Evolutionary conservation across 2,329 filamentous ascomycete genomes (phyloP).

Genomic region (Microsporum audouinii): DNA sequence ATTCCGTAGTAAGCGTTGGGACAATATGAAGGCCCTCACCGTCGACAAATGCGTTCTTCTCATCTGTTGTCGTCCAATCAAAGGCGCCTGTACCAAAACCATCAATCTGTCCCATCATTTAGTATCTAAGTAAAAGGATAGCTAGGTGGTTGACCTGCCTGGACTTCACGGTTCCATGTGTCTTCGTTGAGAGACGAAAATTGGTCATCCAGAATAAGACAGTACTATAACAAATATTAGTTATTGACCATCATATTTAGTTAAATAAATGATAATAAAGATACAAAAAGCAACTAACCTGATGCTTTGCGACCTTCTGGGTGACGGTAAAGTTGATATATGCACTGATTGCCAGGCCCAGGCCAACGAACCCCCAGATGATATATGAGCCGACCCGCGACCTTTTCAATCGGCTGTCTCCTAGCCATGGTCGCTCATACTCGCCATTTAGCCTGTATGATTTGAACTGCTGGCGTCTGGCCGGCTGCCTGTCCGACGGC

Average conservation of each 20-base stretch:
- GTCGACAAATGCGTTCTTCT: conserved; percentile 40
- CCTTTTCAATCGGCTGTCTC: conserved; percentile 9
- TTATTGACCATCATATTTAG: not conserved
- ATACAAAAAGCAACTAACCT: conserved; percentile 9
- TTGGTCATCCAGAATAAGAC: conserved; percentile 41
- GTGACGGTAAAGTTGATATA: conserved; percentile 25
- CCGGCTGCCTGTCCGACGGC: conserved; percentile 9
- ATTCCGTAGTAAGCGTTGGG: conserved; percentile 39
- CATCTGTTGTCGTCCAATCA: conserved; percentile 44
- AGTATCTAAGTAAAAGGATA: not conserved
- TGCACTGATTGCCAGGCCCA: conserved; percentile 26
- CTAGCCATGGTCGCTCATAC: conserved; percentile 12
- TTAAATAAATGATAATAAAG: not conserved
- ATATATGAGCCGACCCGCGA: conserved; percentile 13
- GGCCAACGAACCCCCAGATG: conserved; percentile 12
- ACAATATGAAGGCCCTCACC: conserved; percentile 43
- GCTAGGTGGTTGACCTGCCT: conserved; percentile 22
- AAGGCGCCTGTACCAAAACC: conserved; percentile 42
- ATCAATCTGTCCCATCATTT: conserved; percentile 21
- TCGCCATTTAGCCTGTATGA: conserved; percentile 12
- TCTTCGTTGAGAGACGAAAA: conserved; percentile 37
- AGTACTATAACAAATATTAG: conserved; percentile 30
- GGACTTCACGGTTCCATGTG: conserved; percentile 42
- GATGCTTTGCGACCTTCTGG: conserved; percentile 13
- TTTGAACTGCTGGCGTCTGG: conserved; percentile 11